Evolutionary conservation across 148 eudicot species (phyloP), one percentile per base, ranked within the genome.

Genomic region (Fagopyrum homotropicum): DNA sequence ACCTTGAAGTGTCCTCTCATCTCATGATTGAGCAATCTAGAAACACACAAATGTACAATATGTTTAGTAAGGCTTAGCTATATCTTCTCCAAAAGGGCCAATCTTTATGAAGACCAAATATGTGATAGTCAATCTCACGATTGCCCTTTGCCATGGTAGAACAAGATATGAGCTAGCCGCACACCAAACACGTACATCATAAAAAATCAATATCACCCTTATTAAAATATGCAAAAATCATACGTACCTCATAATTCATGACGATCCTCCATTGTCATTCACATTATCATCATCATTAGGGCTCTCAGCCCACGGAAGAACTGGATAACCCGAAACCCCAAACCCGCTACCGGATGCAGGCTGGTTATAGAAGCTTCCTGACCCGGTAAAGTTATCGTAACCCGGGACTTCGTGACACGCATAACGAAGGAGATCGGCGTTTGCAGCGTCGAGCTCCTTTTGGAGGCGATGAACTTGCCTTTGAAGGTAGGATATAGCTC

Each of bases 361-460:
- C 44, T 30, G 45, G 16, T 44, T 44, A 4, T 66, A 66, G 46
- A 40, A 66, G 71, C 8, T 2, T 7, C 63, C 63, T 0, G 2
- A 7, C 17, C 17, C 19, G 47, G 2, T 7, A 16, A 66, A 40
- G 69, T 1, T 12, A 1, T 63, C 66, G 12, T 73, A 59, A 0
- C 56, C 46, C 1, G 63, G 69, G n/a, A 80, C 44, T 1, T 83
- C 86, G 15, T 56, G 69, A 48, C 89, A 88, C 2, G 92, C 86
- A 10, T 75, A 84, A 7, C 91, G 81, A 6, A 90, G 75, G 59
- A 92, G 77, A 49, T 90, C 92, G 1, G 88, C 92, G 43, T 89
- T 92, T 15, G 94, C 94, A 0, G 87, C 88, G 48, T 92, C 92
- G 30, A 90, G 88, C 54, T 90, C 97, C 77, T 87, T 88, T 61